A percentile compares a stretch with the other conserved stretches of the same genome.
Evolutionary conservation across 805 yeast species (phyloP).

Genomic region (Teunomyces stri): DNA sequence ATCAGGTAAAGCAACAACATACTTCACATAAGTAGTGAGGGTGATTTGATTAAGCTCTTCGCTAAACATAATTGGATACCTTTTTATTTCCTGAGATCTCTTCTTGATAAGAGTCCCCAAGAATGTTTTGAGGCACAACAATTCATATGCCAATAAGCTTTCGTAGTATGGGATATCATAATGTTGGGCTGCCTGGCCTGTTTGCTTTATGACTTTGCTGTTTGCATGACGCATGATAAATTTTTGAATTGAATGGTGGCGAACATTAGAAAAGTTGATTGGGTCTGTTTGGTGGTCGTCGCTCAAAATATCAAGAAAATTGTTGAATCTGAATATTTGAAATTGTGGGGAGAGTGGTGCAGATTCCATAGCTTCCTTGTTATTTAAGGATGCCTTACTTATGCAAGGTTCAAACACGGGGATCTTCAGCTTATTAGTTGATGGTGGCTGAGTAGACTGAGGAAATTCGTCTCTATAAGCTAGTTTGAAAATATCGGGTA

Average conservation of each 20-base stretch:
- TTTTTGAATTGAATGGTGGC: slow-evolving; percentile 30
- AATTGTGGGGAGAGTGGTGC: slow-evolving; percentile 26
- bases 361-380: slow-evolving; percentile 18
- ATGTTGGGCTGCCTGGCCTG: slow-evolving; percentile 7
- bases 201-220: slow-evolving; percentile 7
- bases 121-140: slow-evolving; percentile 25
- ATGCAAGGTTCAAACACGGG: slow-evolving; percentile 19
- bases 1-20: slow-evolving; percentile 29
- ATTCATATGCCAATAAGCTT: slow-evolving; percentile 28
- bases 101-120: slow-evolving; percentile 23
- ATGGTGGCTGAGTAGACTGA: background rate
- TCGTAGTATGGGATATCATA: slow-evolving; percentile 27
- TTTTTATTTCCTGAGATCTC: slow-evolving; percentile 5
- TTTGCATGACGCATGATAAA: slow-evolving; percentile 23
- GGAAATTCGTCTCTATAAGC: slow-evolving; percentile 7
- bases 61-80: slow-evolving; percentile 12
- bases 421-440: slow-evolving; percentile 4
- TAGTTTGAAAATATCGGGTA: slow-evolving; percentile 4
- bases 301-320: slow-evolving; percentile 28
- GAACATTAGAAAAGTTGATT: slow-evolving; percentile 33
- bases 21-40: slow-evolving; percentile 36
- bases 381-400: slow-evolving; percentile 26
- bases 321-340: slow-evolving; percentile 28
- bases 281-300: slow-evolving; percentile 37
- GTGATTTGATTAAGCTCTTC: slow-evolving; percentile 42